Evolutionary conservation across 352 stramenopile genomes (phyloP).

Genomic region (Pythium myriotylum): DNA sequence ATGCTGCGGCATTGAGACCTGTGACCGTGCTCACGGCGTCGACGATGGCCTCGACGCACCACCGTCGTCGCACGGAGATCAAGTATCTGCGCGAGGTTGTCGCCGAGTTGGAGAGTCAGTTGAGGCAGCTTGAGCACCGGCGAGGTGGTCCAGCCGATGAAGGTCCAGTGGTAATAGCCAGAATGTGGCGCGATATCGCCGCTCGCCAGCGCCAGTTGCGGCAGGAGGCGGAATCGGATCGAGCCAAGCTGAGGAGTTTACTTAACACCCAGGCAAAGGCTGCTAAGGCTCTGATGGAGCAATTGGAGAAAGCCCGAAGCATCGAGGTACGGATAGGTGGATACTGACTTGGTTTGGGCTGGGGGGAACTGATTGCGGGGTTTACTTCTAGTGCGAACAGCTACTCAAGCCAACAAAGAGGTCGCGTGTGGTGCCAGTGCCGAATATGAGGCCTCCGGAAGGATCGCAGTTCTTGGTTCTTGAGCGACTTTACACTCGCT

Average conservation of each 20-base stretch:
- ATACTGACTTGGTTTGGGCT: too few relatives aligned
- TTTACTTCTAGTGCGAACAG: too few relatives aligned
- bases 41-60: background rate
- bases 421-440: too few relatives aligned
- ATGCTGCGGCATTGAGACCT: too few relatives aligned
- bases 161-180: background rate
- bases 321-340: too few relatives aligned
- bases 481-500: too few relatives aligned
- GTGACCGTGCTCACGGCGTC: background rate
- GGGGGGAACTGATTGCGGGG: too few relatives aligned
- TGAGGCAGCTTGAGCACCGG: background rate
- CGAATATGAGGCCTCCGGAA: too few relatives aligned
- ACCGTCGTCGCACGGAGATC: background rate
- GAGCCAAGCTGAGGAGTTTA: background rate
- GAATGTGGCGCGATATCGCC: background rate
- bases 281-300: background rate
- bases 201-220: background rate
- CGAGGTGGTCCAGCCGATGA: background rate
- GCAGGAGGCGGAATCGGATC: background rate
- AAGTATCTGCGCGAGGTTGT: background rate
- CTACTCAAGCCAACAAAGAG: too few relatives aligned
- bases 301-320: too few relatives aligned
- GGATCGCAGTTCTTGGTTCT: too few relatives aligned
- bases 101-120: background rate
- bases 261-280: background rate